These are phyloP conservation scores for Trichoderma endophyticum DNA, from an alignment of 2,329 filamentous ascomycete species.

Conservation along the genomic window DNA sequence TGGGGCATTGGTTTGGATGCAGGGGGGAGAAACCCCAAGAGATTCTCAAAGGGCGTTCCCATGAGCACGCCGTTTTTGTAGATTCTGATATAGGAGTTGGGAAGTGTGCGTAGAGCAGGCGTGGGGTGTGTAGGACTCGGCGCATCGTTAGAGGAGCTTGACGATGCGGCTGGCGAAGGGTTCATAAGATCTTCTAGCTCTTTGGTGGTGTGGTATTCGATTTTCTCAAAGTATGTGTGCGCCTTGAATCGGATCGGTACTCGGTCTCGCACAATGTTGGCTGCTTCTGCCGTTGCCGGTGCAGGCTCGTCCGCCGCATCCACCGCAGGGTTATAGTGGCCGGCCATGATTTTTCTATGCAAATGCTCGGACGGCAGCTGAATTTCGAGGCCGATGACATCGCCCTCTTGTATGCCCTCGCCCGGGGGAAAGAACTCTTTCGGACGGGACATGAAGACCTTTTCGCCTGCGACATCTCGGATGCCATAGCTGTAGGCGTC, in stretches of 20 bases:
- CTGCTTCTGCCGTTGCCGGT: constrained; percentile 52
- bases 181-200: constrained; percentile 84
- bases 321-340: constrained; percentile 81
- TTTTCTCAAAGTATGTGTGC: constrained; percentile 90
- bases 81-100: constrained; percentile 79
- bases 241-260: constrained; percentile 93
- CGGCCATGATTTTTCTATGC: constrained; percentile 84
- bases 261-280: constrained; percentile 89
- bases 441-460: constrained; percentile 90
- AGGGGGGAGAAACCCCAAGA: constrained; percentile 87
- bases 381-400: constrained; percentile 92
- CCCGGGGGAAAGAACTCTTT: constrained; percentile 80
- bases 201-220: constrained; percentile 83
- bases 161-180: constrained; percentile 51
- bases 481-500: constrained; percentile 93
- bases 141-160: constrained; percentile 49
- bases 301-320: constrained; percentile 62
- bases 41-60: constrained; percentile 82
- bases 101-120: constrained; percentile 78
- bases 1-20: constrained; percentile 72
- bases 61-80: constrained; percentile 90
- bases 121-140: constrained; percentile 71
- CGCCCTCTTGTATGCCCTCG: constrained; percentile 79
- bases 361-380: constrained; percentile 80
- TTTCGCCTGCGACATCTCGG: constrained; percentile 84